Evolutionary conservation across 192 early-diverging fungal species (phyloP), one percentile per base, ranked within the genome.

Genomic region (Spizellomyces sp.): DNA sequence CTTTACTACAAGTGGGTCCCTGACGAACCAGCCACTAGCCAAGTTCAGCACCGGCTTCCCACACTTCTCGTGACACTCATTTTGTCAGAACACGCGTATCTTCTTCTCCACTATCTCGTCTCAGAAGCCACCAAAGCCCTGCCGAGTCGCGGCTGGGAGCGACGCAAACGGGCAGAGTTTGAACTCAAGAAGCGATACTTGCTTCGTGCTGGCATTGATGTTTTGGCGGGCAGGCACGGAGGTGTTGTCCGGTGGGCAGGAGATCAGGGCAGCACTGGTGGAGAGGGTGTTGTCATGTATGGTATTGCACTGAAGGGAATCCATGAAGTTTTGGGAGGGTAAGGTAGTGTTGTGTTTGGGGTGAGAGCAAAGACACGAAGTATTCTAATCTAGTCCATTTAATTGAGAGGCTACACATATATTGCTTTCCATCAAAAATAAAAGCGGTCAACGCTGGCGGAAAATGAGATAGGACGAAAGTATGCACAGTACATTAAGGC

Each of bases 1-100:
- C 71, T 82, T 8, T 82, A 82, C 71, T 48, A 64, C 36, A 74
- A 76, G 22, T 81, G 80, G 80, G 57, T 78, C 50, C 27, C 50
- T 12, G 22, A 45, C 4, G 14, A 14, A 7, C 50, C 43, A 27
- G 75, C 77, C 15, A 58, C 74, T 6, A 5, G 7, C 12, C 75
- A 79, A 50, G 8, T 43, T 43, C 8, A 57, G 57, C 58, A 42
- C 0, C 69, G 74, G 5, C 58, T 76, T 19, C 68, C 75, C 12
- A 45, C 5, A 10, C 21, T 66, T 41, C 27, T 79, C 52, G 46
- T 57, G 5, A 45, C 67, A 19, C 45, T 71, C 17, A 15, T 82
- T 15, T 9, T 70, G 19, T 64, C 46, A 1, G 80, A 82, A 58
- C 80, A 82, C 50, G 9, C 48, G 10, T 79, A 77, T 61, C 52